phyloP scores from a whole-genome alignment of 2,329 filamentous ascomycete genomes.

The Periconia macrospinosa region DNA sequence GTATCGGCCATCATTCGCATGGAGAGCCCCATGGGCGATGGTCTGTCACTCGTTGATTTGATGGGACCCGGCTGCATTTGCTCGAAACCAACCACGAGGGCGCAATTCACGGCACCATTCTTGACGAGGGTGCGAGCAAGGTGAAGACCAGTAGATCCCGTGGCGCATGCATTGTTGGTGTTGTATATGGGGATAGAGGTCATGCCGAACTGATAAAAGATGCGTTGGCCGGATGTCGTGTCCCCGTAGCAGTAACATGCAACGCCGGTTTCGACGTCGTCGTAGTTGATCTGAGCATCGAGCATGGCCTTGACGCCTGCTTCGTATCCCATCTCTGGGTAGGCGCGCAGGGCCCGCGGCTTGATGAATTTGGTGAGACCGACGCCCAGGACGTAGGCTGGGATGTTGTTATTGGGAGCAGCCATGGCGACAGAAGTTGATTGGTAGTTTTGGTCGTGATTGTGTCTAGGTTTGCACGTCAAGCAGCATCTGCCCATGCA shows the following conservation, averaged over 20 bases:
- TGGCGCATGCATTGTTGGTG: conserved; percentile 97
- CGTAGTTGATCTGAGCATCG: conserved; percentile 86
- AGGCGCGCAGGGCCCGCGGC: conserved; percentile 86
- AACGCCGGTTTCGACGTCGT: conserved; percentile 89
- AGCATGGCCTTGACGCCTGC: conserved; percentile 84
- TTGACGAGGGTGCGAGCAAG: conserved; percentile 78
- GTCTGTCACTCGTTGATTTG: conserved; percentile 75
- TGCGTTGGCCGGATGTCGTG: conserved; percentile 88
- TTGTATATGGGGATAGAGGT: conserved; percentile 93
- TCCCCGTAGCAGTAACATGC: conserved; percentile 98
- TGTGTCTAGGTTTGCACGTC: too few relatives aligned
- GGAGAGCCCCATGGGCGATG: conserved; percentile 74
- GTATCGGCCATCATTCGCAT: conserved; percentile 81
- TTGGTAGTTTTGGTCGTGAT: too few relatives aligned
- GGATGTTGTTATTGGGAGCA: conserved; percentile 33
- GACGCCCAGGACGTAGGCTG: conserved; percentile 86
- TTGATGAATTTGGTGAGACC: conserved; percentile 99
- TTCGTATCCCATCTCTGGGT: conserved; percentile 90
- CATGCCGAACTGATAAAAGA: conserved; percentile 98
- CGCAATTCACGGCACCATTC: conserved; percentile 79
- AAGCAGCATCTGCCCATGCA: too few relatives aligned
- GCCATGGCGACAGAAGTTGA: conserved; percentile 16
- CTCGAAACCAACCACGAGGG: conserved; percentile 91
- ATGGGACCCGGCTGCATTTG: conserved; percentile 93
- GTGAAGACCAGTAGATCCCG: conserved; percentile 82